Evolutionary conservation across 371 early-diverging fungal genomes (phyloP).

Genomic region (Thermomucor indicae-seudaticae): DNA sequence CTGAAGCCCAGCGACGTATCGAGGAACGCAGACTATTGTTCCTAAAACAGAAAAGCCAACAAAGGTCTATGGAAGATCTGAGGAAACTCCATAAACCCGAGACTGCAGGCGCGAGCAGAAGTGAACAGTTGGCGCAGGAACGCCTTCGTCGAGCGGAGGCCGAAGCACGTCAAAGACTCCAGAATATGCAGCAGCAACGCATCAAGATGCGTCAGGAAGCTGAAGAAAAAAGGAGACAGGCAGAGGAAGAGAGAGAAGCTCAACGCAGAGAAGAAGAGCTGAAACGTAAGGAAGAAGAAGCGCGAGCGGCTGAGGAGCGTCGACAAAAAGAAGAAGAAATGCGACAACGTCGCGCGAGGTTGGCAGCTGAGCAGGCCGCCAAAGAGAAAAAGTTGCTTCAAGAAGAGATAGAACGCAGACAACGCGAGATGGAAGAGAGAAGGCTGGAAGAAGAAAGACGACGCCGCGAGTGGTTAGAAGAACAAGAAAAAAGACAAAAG

Average conservation of each 20-base stretch:
- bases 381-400: conserved; percentile 28
- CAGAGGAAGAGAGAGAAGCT: conserved; percentile 17
- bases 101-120: too few relatives aligned
- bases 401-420: conserved; percentile 24
- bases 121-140: conserved; percentile 37
- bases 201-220: conserved; percentile 11
- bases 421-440: conserved; percentile 28
- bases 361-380: conserved; percentile 42
- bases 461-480: conserved; percentile 22
- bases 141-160: conserved; percentile 34
- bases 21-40: conserved; percentile 26
- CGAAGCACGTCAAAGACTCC: conserved; percentile 24
- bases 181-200: conserved; percentile 13
- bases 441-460: conserved; percentile 24
- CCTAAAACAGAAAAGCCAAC: conserved; percentile 3
- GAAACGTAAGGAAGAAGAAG: conserved; percentile 9
- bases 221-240: conserved; percentile 22
- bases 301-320: conserved; percentile 1
- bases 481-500: conserved; percentile 9
- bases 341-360: conserved; percentile 23
- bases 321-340: conserved; percentile 21
- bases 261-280: conserved; percentile 19
- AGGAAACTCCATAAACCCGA: too few relatives aligned
- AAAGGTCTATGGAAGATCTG: background rate
- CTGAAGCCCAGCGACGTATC: conserved; percentile 39